Evolutionary conservation across 2,329 filamentous ascomycete species (phyloP), one percentile per base, ranked within the genome.

Genomic region (Trichoderma guizhouense): DNA sequence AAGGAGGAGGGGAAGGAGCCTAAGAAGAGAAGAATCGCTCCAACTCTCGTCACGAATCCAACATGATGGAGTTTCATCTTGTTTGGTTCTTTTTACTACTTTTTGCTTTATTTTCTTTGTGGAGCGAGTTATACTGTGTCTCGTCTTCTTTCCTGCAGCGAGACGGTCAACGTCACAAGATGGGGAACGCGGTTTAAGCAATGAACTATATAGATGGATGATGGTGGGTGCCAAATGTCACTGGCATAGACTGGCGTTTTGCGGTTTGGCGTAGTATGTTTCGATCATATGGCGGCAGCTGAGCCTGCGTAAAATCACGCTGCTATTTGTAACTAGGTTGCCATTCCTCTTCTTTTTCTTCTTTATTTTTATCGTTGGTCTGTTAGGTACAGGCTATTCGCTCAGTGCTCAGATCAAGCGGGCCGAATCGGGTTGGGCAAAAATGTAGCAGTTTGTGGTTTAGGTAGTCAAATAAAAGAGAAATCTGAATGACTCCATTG

Each of bases 1-100:
- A 84, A 86, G 61, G 86, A 86, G 18, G 85, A 87, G 8, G 81
- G 80, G 21, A 84, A 85, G 18, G 84, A 89, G 76, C 85, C 88
- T 6, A 94, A 93, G 82, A 91, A 90, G 81, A 86, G 91, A 76
- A 86, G 91, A 63, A 89, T 94, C 76, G 91, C 91, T 5, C 92
- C 91, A 5, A 93, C 90, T 1, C 84, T 86, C 1, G 84, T 93
- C 21, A 39, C 53, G 14, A 61, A 62, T 11, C 32, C 39, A 43
- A 26, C 32, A 57, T 30, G n/a, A 26, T 26, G 26, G 15, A 43
- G 6, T n/a, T 24, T 32, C 15, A 11, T 47, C 30, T 47, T 47
- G 8, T 18, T 24, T 15, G 18, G 39, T n/a, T 32, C 11, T 61
- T 26, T 15, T 63, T 26, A 8, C n/a, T 28, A 8, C 8, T 28